Evolutionary conservation across 163 green algal genomes (phyloP), one percentile per base, ranked within the genome.

Genomic region (Scenedesmus sp.): DNA sequence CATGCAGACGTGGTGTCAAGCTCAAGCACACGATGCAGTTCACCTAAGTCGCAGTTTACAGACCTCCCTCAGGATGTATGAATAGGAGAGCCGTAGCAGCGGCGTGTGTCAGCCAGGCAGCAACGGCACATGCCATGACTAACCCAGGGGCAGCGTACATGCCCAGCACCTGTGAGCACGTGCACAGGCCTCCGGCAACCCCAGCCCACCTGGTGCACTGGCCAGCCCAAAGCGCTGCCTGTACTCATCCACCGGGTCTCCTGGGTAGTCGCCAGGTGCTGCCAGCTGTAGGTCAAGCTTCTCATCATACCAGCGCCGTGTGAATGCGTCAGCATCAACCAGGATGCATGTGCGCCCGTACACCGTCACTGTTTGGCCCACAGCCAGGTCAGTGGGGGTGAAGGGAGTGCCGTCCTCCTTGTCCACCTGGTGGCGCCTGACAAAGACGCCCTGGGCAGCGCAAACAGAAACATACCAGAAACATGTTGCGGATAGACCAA

Each of bases 361-460:
- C 18, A 99, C 90, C 30, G 84, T 94, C 2, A 98, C 90, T 7
- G 88, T 91, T 22, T 92, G 83, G 4, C 97, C 97, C 9, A 99
- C 95, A 12, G 76, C 65, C 46, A 99, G 94, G 92, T 98, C 96
- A 12, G 44, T 26, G 7, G 95, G 87, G 26, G 40, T 93, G 72
- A 94, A 97, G 73, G 91, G 91, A 56, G 33, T 65, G 35, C 49
- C 49, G 70, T 96, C 93, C 3, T 94, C 90, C 78, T 96, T 97
- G 16, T 87, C 91, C n/a, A 97, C 89, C 65, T 95, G 94, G 91
- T 98, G 96, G 40, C 97, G 94, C 93, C 95, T 96, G 44, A 98
- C 94, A 89, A 98, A 97, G 9, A 96, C 93, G 37, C 97, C 97
- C 97, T 99, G 94, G n/a, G n/a, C n/a, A n/a, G n/a, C n/a, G 95